A percentile compares a stretch with the other conserved stretches of the same genome.
Conservation (phyloP, 23 red algal species). For the Cyanidioschyzon merolae region DNA sequence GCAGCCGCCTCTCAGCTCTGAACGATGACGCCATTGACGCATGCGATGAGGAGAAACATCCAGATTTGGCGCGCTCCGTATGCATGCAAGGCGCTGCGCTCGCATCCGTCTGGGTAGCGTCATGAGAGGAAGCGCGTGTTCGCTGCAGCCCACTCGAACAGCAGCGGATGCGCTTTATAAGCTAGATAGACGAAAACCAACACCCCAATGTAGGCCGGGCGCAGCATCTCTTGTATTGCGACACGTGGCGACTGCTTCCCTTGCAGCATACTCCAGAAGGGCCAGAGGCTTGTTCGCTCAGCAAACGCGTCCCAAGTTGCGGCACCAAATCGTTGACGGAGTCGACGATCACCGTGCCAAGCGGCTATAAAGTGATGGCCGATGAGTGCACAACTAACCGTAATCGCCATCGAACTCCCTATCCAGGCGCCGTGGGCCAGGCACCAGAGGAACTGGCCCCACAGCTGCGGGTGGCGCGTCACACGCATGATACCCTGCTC, state of each 20-base stretch:
- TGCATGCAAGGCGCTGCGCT: no score
- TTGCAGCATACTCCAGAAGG: constrained; percentile 46
- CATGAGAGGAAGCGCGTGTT: background rate
- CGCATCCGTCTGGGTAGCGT: no score
- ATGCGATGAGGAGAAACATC: no score
- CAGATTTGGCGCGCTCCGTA: no score
- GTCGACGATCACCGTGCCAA: constrained; percentile 80
- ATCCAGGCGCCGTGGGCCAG: constrained; percentile 80
- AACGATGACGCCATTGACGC: no score
- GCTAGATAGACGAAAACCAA: constrained; percentile 35
- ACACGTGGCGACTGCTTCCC: constrained; percentile 42
- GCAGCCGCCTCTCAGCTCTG: no score
- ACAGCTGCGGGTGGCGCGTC: constrained; percentile 86
- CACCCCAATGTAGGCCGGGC: constrained; percentile 75
- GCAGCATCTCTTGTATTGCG: constrained; percentile 1
- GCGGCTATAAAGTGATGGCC: constrained; percentile 77
- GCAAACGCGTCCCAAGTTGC: constrained; percentile 44
- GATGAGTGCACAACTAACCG: constrained; percentile 41
- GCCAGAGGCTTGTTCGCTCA: constrained; percentile 52
- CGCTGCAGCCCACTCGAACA: constrained; percentile 23
- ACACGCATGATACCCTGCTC: constrained; percentile 78
- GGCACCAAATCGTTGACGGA: constrained; percentile 41
- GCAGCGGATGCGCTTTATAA: constrained; percentile 59
- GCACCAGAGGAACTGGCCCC: constrained; percentile 96
- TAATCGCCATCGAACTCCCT: constrained; percentile 62